Conservation (phyloP, 83 land plant genomes). For the Diphasiastrum complanatum region DNA sequence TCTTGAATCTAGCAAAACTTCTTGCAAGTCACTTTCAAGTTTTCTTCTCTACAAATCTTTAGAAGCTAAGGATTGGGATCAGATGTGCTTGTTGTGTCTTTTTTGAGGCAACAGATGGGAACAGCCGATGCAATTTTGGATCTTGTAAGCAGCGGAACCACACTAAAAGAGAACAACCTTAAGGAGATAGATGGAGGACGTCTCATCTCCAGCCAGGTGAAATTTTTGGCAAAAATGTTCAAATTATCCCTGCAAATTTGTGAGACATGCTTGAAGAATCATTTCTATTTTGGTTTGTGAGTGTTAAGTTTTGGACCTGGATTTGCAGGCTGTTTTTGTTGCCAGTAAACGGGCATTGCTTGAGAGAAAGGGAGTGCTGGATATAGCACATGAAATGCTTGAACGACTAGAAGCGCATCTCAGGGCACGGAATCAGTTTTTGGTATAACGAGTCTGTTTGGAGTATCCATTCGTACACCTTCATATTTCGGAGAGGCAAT, state of each 20-base stretch:
- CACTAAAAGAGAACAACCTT: conserved; percentile 80
- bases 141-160: conserved; percentile 97
- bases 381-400: conserved; percentile 73
- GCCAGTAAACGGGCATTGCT: conserved; percentile 62
- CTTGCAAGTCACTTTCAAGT: too few species aligned
- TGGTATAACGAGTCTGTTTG: too few species aligned
- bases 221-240: too few species aligned
- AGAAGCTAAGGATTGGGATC: too few species aligned
- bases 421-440: conserved; percentile 59
- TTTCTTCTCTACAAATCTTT: too few species aligned
- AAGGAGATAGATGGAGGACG: conserved; percentile 88
- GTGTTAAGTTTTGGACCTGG: neutral
- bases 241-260: too few species aligned
- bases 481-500: too few species aligned
- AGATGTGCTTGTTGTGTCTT: too few species aligned
- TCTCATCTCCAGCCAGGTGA: conserved; percentile 81
- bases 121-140: conserved; percentile 93
- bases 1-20: too few species aligned
- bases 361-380: conserved; percentile 54
- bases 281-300: neutral
- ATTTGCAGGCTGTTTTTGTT: conserved; percentile 73
- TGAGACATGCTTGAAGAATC: neutral
- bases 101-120: conserved; percentile 65
- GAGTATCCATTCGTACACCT: too few species aligned
- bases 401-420: conserved; percentile 92